phyloP scores from a whole-genome alignment of 2,329 filamentous ascomycete species.

The Periconia digitata region DNA sequence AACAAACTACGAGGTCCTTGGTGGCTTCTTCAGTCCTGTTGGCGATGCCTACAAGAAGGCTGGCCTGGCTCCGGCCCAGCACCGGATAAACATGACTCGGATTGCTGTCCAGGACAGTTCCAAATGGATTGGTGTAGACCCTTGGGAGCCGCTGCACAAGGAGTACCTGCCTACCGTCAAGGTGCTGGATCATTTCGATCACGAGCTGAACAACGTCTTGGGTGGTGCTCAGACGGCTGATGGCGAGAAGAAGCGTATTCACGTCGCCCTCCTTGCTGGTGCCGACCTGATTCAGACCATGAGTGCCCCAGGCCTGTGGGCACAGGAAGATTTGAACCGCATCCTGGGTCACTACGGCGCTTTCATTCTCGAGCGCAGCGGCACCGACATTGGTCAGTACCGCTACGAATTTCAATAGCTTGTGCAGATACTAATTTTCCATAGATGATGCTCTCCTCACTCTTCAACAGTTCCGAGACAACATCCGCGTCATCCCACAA shows the following conservation, averaged over 20 bases:
- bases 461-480: constrained; percentile 79
- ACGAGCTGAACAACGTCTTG: constrained; percentile 80
- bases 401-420: background rate
- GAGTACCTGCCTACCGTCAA: constrained; percentile 86
- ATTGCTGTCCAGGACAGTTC: constrained; percentile 72
- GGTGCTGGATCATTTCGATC: constrained; percentile 86
- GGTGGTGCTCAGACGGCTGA: constrained; percentile 71
- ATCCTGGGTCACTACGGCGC: constrained; percentile 82
- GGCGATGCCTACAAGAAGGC: constrained; percentile 78
- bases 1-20: constrained; percentile 77
- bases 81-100: constrained; percentile 83
- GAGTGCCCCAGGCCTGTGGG: constrained; percentile 69
- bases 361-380: constrained; percentile 84
- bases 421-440: background rate
- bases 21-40: constrained; percentile 81
- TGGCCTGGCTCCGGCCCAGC: constrained; percentile 71
- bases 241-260: constrained; percentile 67
- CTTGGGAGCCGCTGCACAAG: constrained; percentile 75
- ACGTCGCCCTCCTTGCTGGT: constrained; percentile 80
- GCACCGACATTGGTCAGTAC: constrained; percentile 69
- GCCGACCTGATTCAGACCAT: constrained; percentile 56
- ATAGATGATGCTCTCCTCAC: constrained; percentile 78
- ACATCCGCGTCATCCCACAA: constrained; percentile 85
- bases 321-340: constrained; percentile 78
- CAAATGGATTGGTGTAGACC: constrained; percentile 42